A percentile compares a stretch with the other conserved stretches of the same genome.
phyloP scores from a whole-genome alignment of 495 filamentous ascomycete species.

The Penicillium salamii region DNA sequence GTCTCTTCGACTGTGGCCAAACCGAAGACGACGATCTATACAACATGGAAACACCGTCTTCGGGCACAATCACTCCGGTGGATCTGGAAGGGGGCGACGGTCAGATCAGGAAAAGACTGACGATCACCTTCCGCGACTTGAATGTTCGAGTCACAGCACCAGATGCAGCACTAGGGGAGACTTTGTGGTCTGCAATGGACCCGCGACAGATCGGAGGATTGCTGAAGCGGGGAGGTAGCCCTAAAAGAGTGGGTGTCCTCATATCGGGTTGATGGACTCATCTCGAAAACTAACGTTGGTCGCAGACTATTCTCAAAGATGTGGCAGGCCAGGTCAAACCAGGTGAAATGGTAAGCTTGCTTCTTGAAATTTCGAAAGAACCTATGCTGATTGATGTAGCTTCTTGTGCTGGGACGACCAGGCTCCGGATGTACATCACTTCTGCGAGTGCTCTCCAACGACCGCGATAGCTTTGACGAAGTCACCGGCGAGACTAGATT shows the following conservation, averaged over 20 bases:
- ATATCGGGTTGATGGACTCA: not conserved
- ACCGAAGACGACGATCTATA: not conserved
- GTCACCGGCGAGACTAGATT: slow-evolving; percentile 30
- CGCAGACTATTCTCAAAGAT: slow-evolving; percentile 37
- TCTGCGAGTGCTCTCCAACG: slow-evolving; percentile 37
- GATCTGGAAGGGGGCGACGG: slow-evolving; percentile 28
- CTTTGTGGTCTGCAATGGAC: slow-evolving; percentile 33
- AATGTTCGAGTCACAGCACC: slow-evolving; percentile 38
- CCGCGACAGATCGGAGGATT: slow-evolving; percentile 27
- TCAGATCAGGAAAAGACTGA: slow-evolving; percentile 30
- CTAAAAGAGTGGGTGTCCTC: slow-evolving; percentile 28
- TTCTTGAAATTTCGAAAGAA: too few relatives aligned
- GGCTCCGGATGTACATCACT: slow-evolving; percentile 45
- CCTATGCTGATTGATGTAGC: slow-evolving; percentile 11
- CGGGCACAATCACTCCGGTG: slow-evolving; percentile 26
- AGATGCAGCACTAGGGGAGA: slow-evolving; percentile 38
- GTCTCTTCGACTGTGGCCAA: not conserved
- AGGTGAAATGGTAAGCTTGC: slow-evolving; percentile 39
- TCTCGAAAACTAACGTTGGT: not conserved
- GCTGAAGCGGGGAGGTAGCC: slow-evolving; percentile 14
- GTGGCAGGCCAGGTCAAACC: slow-evolving; percentile 37
- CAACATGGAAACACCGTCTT: slow-evolving; percentile 35
- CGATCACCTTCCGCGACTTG: slow-evolving; percentile 37
- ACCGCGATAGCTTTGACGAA: slow-evolving; percentile 36
- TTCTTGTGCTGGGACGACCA: slow-evolving; percentile 44